Conservation (phyloP, 2,329 filamentous ascomycete genomes). For the Herpotrichia juniperi region DNA sequence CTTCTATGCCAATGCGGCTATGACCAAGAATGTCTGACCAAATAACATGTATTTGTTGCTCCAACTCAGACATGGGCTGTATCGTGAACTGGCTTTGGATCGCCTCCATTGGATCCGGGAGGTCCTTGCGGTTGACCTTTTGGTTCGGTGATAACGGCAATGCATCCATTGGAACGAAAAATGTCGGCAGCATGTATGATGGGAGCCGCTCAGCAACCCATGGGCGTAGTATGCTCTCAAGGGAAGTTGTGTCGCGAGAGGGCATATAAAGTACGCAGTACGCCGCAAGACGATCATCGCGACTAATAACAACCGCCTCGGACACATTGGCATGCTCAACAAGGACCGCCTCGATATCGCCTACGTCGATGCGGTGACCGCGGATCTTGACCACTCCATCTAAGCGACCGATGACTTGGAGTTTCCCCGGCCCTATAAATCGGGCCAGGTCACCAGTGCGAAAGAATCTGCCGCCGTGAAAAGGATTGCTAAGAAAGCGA, state of each 20-base stretch:
- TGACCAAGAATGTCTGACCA: conserved; percentile 15
- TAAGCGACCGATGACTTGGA: conserved; percentile 28
- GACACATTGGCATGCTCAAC: conserved; percentile 15
- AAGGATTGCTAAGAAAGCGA: conserved; percentile 9
- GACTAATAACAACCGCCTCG: conserved; percentile 28
- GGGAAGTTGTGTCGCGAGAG: neutral
- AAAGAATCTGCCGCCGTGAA: conserved; percentile 30
- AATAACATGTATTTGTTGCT: conserved; percentile 23
- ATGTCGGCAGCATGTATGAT: conserved; percentile 46
- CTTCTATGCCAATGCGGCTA: neutral
- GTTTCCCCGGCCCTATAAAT: conserved; percentile 36
- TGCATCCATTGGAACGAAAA: conserved; percentile 6
- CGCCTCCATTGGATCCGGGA: conserved; percentile 12
- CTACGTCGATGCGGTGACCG: conserved; percentile 46
- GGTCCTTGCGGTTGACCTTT: conserved; percentile 9
- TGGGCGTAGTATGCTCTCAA: conserved; percentile 18
- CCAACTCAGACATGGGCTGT: neutral
- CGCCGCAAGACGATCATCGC: conserved; percentile 35
- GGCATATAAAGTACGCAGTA: conserved; percentile 23
- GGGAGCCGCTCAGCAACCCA: conserved; percentile 37
- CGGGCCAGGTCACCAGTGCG: conserved; percentile 49
- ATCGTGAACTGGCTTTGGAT: neutral
- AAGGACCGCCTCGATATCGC: conserved; percentile 45
- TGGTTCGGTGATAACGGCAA: conserved; percentile 6
- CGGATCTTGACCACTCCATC: conserved; percentile 30